Evolutionary conservation across 257 asterid species (phyloP).

Genomic region (Craterostigma plantagineum): DNA sequence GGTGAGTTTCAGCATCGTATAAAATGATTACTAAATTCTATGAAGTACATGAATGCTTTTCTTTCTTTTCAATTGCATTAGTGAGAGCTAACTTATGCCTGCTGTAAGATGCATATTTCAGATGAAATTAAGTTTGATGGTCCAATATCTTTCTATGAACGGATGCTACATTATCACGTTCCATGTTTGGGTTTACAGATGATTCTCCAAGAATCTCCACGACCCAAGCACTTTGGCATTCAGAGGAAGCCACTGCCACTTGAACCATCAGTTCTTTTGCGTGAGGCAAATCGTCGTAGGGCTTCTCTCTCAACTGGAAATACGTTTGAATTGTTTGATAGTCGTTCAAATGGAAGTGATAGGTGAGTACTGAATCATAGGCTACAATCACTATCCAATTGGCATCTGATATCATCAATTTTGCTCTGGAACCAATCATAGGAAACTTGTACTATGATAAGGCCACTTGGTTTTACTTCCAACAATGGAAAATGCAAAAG

Average conservation of each 20-base stretch:
- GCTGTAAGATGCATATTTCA: too few species aligned
- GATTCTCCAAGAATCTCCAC: conserved; percentile 75
- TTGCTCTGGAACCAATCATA: too few species aligned
- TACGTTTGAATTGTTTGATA: conserved; percentile 65
- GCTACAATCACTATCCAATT: background rate
- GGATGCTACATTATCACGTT: background rate
- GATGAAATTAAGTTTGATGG: background rate
- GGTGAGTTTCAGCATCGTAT: conserved; percentile 24
- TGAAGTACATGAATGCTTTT: background rate
- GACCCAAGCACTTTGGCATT: conserved; percentile 69
- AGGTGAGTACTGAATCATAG: too few species aligned
- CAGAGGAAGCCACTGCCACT: conserved; percentile 95
- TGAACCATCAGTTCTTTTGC: conserved; percentile 89
- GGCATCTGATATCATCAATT: too few species aligned
- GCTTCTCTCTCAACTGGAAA: conserved; percentile 98
- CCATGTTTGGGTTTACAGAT: conserved; percentile 27
- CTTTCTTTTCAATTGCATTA: background rate
- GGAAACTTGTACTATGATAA: too few species aligned
- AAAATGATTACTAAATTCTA: background rate
- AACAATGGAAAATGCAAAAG: background rate
- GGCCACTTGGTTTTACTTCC: background rate
- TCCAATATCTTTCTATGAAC: background rate
- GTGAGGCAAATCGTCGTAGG: conserved; percentile 97
- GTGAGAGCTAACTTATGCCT: too few species aligned
- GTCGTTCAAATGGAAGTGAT: conserved; percentile 42